Conservation (phyloP, 2,329 filamentous ascomycete genomes). For the Magnaporthiopsis poae region DNA sequence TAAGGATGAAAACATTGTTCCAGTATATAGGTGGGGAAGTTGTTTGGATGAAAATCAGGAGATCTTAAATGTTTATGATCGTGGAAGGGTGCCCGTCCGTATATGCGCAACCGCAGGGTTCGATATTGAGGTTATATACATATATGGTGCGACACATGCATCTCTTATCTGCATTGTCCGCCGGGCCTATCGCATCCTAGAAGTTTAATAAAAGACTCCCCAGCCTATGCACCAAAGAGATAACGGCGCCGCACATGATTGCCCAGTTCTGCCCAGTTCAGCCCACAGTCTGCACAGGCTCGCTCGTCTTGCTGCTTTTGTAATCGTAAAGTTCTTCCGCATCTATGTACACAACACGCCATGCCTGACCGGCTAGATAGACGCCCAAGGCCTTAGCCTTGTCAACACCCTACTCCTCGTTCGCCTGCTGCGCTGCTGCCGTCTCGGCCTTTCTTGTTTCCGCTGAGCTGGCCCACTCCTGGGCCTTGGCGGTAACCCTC, state of each 20-base stretch:
- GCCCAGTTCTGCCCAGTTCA: background rate
- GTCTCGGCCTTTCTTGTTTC: slow-evolving; percentile 27
- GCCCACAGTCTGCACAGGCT: too few relatives aligned
- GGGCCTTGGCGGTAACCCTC: slow-evolving; percentile 59
- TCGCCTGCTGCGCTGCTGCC: background rate
- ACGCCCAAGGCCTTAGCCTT: background rate
- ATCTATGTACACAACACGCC: background rate
- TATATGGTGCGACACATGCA: background rate
- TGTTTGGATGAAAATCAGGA: too few relatives aligned
- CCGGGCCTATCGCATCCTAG: background rate
- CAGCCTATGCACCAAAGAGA: background rate
- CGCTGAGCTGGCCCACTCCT: slow-evolving; percentile 54
- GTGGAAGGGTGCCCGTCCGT: too few relatives aligned
- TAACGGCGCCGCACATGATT: background rate
- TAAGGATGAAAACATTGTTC: too few relatives aligned
- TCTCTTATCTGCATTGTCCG: background rate
- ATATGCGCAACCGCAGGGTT: too few relatives aligned
- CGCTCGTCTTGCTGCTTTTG: too few relatives aligned
- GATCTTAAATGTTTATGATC: too few relatives aligned
- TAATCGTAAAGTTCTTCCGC: background rate
- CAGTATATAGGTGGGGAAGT: too few relatives aligned
- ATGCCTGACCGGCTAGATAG: background rate
- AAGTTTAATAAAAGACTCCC: too few relatives aligned
- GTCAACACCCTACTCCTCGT: background rate
- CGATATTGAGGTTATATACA: background rate